phyloP scores from a whole-genome alignment of 805 yeast species.

The Saccharomycopsis malanga region DNA sequence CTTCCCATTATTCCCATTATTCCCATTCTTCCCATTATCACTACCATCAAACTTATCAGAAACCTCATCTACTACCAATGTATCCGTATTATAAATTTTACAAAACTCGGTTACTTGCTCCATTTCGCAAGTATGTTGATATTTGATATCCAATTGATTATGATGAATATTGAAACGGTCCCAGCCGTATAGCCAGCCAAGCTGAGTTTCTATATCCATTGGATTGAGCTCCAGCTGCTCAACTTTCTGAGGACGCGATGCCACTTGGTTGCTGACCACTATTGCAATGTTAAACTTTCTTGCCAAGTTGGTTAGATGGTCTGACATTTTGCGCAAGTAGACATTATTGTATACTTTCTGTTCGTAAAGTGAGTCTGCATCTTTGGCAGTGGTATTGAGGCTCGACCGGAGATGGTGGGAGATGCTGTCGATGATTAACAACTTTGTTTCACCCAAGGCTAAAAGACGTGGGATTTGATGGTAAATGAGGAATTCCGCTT shows the following conservation, averaged over 20 bases:
- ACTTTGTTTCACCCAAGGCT: slow-evolving; percentile 35
- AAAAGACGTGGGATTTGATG: slow-evolving; percentile 50
- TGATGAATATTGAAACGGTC: slow-evolving; percentile 35
- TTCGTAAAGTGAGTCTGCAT: slow-evolving; percentile 30
- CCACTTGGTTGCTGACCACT: slow-evolving; percentile 73
- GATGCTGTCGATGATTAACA: slow-evolving; percentile 73
- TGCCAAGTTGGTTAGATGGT: slow-evolving; percentile 45
- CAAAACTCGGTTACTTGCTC: too few species aligned
- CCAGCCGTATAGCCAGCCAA: slow-evolving; percentile 77
- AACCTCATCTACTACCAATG: too few species aligned
- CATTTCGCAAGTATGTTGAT: too few species aligned
- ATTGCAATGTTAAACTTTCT: slow-evolving; percentile 45
- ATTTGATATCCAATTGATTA: slow-evolving; percentile 28
- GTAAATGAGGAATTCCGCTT: slow-evolving; percentile 63
- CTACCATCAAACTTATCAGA: too few species aligned
- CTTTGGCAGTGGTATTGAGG: slow-evolving; percentile 33
- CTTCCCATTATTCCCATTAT: too few species aligned
- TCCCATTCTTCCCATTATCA: too few species aligned
- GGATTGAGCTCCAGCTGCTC: slow-evolving; percentile 24
- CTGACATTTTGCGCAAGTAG: slow-evolving; percentile 38
- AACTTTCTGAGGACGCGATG: slow-evolving; percentile 44
- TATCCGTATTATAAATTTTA: too few species aligned
- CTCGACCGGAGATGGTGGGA: slow-evolving; percentile 75
- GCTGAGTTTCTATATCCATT: slow-evolving; percentile 49
- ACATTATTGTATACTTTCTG: slow-evolving; percentile 28